Base-by-base conservation (phyloP, 78 protist species). In the Parvularia atlantis region DNA sequence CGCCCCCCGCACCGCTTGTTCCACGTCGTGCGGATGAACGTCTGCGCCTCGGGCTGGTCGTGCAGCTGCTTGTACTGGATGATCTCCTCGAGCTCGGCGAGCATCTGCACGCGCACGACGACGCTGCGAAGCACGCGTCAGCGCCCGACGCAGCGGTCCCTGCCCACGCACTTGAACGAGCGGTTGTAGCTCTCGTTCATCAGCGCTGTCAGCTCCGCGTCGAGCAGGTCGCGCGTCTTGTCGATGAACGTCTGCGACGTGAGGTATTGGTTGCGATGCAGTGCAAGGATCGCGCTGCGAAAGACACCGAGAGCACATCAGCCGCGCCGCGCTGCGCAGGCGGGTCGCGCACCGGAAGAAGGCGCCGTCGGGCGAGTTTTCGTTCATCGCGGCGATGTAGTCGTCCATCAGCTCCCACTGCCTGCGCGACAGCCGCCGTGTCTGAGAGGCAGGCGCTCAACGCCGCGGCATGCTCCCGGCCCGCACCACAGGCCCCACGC, bases 21-120 rank as follows among this genome's bases (percentile, higher is more conserved):
- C n/a, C 65, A 14, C 4, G 11, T 60, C n/a, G 6, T 9, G 5
- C 39, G 75, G 24, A 17, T 9, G 66, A 9, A 3, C 28, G 46
- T 67, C 28, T 44, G 44, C 11, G 1, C 61, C 79, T 52, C 68
- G 52, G 44, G 65, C 30, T 26, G 0, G 19, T 50, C 3, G 31
- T 0, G 33, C 35, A 0, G 7, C 65, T 14, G 65, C 53, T 70
- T 70, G 65, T 70, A 70, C 58, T 41, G 79, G 13, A 89, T 28
- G 2, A 90, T 50, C 80, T 93, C 97, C 78, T 93, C 93, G 52
- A 89, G 62, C 69, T 93, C 95, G 1, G 86, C 44, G 13, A 93
- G 72, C 44, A 81, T 87, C 71, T 86, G 92, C 52, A 63, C 82
- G 10, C 70, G 61, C 24, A 92, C 90, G 16, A 89, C 43, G 13